Conservation (phyloP, 371 early-diverging fungal genomes). For the Rhizomucor pusillus region DNA sequence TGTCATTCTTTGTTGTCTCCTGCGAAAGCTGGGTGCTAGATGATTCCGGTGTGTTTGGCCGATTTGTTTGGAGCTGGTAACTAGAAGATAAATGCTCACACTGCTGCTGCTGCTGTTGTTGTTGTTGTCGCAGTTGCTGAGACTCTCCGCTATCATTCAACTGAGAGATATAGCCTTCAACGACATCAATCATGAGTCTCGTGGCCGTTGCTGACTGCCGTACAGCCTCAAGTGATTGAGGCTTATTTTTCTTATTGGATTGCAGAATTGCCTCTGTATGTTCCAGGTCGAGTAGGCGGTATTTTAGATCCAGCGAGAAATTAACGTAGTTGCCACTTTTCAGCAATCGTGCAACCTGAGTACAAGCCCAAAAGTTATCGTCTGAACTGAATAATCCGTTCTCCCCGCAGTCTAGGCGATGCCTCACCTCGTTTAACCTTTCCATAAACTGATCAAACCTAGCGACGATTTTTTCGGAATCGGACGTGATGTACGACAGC, state of each 20-base stretch:
- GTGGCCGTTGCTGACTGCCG: constrained; percentile 34
- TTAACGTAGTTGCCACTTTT: constrained; percentile 59
- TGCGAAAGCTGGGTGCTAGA: too few relatives aligned
- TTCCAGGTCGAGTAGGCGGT: constrained; percentile 49
- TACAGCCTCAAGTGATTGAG: constrained; percentile 29
- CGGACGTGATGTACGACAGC: constrained; percentile 54
- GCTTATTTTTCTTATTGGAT: constrained; percentile 1
- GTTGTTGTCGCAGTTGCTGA: not conserved
- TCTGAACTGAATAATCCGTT: too few relatives aligned
- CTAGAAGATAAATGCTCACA: not conserved
- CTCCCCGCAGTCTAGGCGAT: too few relatives aligned
- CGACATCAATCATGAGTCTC: constrained; percentile 34
- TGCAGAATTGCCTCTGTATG: constrained; percentile 31
- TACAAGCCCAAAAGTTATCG: constrained; percentile 9
- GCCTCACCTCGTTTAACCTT: constrained; percentile 30
- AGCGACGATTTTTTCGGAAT: constrained; percentile 47
- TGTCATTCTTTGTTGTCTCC: not conserved
- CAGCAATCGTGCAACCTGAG: constrained; percentile 44
- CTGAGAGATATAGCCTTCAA: constrained; percentile 26
- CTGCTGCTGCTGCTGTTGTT: constrained; percentile 1
- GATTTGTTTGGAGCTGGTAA: not conserved
- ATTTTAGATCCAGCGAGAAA: constrained; percentile 52
- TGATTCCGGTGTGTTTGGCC: not conserved
- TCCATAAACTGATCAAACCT: constrained; percentile 47
- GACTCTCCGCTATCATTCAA: constrained; percentile 7